Percentiles rank a stretch among this genome's conserved stretches.
phyloP scores from a whole-genome alignment of 2,329 filamentous ascomycete species.

The Calonectria montana region DNA sequence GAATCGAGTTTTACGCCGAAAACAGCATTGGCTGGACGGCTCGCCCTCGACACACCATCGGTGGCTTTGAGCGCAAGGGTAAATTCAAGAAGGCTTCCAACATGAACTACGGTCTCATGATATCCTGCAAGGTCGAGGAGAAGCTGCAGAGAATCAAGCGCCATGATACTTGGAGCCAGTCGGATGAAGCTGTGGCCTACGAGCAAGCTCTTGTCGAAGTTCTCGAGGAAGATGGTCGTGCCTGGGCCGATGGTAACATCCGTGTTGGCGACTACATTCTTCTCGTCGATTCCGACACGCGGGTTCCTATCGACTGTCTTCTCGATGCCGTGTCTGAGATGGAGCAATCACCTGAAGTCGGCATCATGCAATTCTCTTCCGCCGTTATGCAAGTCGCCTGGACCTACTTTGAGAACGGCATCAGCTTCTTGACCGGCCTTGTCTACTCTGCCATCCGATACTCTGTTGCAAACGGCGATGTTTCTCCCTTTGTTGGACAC shows the following conservation, averaged over 20 bases:
- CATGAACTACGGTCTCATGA: conserved; percentile 78
- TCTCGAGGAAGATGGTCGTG: conserved; percentile 74
- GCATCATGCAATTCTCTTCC: conserved; percentile 81
- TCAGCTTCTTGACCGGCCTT: conserved; percentile 78
- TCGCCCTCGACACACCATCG: conserved; percentile 71
- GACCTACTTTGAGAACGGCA: conserved; percentile 78
- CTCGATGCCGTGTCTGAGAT: conserved; percentile 85
- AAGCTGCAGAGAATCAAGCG: conserved; percentile 70
- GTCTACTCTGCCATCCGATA: conserved; percentile 83
- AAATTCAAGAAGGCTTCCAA: conserved; percentile 80
- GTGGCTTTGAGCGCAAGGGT: conserved; percentile 71
- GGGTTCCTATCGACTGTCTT: conserved; percentile 81
- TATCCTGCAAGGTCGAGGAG: conserved; percentile 77
- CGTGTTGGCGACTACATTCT: conserved; percentile 85
- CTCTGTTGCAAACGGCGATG: conserved; percentile 81
- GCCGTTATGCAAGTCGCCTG: conserved; percentile 83
- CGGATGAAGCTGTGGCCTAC: conserved; percentile 75
- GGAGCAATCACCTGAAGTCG: conserved; percentile 82
- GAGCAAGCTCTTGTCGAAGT: conserved; percentile 73
- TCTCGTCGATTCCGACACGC: conserved; percentile 82
- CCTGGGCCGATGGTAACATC: conserved; percentile 87
- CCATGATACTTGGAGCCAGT: conserved; percentile 72
- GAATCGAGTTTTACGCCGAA: conserved; percentile 76
- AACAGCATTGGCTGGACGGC: conserved; percentile 78
- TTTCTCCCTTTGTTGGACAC: conserved; percentile 84